A percentile compares a stretch with the other conserved stretches of the same genome.
These are phyloP conservation scores for Lentinula sp. DNA, from an alignment of 768 basidiomycete genomes.

Conservation along the genomic window DNA sequence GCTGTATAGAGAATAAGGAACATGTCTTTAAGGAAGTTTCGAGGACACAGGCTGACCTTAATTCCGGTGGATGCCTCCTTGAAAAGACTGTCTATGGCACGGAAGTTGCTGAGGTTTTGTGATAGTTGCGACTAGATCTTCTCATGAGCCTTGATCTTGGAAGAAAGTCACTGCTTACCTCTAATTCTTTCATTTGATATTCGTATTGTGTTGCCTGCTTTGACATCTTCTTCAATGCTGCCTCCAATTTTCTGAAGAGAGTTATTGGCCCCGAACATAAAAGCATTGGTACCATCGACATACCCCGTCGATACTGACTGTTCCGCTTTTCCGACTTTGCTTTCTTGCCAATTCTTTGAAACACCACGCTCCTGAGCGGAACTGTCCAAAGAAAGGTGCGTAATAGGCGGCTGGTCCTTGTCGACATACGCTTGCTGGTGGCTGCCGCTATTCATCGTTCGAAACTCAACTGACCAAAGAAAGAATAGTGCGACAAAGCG, in stretches of 20 bases:
- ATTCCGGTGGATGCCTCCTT: constrained; percentile 58
- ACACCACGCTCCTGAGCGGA: neutral
- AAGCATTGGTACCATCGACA: neutral
- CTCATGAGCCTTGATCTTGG: constrained; percentile 1
- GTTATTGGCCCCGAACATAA: neutral
- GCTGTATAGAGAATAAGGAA: constrained; percentile 27
- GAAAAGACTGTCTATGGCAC: constrained; percentile 64
- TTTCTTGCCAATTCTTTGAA: neutral
- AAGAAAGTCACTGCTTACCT: constrained; percentile 28
- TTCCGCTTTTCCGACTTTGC: neutral
- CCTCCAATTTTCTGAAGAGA: constrained; percentile 36
- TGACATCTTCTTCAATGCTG: constrained; percentile 38
- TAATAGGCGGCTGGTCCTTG: neutral
- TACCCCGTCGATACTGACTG: neutral
- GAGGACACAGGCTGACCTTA: constrained; percentile 33
- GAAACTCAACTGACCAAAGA: neutral
- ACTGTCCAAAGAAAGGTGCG: neutral
- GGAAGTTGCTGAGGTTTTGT: constrained; percentile 68
- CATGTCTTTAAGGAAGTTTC: neutral
- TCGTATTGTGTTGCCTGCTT: constrained; percentile 45
- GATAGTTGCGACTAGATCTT: constrained; percentile 51
- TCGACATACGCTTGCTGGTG: neutral
- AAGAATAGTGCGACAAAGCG: neutral
- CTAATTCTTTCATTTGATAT: constrained; percentile 54
- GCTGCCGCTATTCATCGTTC: neutral